Evolutionary conservation across 169 alveolate species (phyloP).

Genomic region (Plasmodium vivax): DNA sequence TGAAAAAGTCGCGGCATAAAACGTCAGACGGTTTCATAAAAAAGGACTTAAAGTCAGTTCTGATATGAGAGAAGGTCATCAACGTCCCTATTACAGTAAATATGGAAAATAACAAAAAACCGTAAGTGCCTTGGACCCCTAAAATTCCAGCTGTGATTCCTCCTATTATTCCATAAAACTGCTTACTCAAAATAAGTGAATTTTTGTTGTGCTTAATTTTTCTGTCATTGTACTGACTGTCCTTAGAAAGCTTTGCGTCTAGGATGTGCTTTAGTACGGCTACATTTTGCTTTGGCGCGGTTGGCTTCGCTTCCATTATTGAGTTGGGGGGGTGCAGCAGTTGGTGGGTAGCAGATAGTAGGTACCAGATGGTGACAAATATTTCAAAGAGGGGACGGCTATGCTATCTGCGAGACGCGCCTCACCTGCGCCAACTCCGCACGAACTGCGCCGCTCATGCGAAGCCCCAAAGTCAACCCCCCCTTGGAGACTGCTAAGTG

Average conservation of each 20-base stretch:
- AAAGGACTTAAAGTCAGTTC: constrained; percentile 19
- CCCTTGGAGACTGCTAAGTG: background rate
- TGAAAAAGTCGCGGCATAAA: constrained; percentile 31
- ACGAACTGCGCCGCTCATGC: background rate
- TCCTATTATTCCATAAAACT: constrained; percentile 66
- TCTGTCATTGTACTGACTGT: constrained; percentile 31
- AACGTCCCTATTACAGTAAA: constrained; percentile 46
- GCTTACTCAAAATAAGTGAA: constrained; percentile 55
- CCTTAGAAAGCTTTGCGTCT: constrained; percentile 26
- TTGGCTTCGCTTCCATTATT: constrained; percentile 42
- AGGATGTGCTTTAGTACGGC: constrained; percentile 6
- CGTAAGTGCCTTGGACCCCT: constrained; percentile 61
- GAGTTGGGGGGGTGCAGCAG: background rate
- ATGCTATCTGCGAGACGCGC: background rate
- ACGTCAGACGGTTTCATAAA: constrained; percentile 37
- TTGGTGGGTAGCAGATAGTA: background rate
- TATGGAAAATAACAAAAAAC: constrained; percentile 51
- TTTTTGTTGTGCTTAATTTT: constrained; percentile 37
- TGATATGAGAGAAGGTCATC: constrained; percentile 60
- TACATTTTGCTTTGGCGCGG: background rate
- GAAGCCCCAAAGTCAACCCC: background rate
- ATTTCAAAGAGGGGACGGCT: background rate
- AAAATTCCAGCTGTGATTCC: constrained; percentile 67
- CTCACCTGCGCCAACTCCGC: background rate
- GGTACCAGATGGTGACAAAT: background rate